Conservation (phyloP, 2,329 filamentous ascomycete species). For the Ophiocordyceps australis region DNA sequence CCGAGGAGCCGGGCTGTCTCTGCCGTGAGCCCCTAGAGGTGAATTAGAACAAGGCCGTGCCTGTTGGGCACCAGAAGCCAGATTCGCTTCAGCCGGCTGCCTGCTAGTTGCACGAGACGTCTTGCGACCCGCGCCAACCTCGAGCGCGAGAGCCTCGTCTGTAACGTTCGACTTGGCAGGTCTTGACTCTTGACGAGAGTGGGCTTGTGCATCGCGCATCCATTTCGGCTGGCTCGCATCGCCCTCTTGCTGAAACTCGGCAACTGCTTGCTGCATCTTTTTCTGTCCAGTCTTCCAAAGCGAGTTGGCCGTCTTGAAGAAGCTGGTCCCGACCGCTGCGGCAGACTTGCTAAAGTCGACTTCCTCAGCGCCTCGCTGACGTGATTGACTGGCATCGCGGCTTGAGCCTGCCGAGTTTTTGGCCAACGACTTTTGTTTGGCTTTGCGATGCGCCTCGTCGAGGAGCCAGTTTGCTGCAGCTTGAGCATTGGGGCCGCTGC, state of each 20-base stretch:
- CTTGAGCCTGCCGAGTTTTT: slow-evolving; percentile 16
- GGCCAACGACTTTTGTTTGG: slow-evolving; percentile 51
- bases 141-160: slow-evolving; percentile 65
- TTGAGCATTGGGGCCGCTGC: slow-evolving; percentile 64
- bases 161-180: slow-evolving; percentile 24
- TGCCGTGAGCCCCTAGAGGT: no score
- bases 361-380: slow-evolving; percentile 36
- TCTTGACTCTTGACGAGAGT: slow-evolving; percentile 16
- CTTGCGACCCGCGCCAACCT: slow-evolving; percentile 42
- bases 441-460: slow-evolving; percentile 75
- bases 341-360: slow-evolving; percentile 67
- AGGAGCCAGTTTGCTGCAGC: slow-evolving; percentile 77
- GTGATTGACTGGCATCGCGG: slow-evolving; percentile 1
- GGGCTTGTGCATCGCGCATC: slow-evolving; percentile 62
- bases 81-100: slow-evolving; percentile 8
- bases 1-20: slow-evolving; percentile 29
- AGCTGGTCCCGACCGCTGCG: slow-evolving; percentile 60
- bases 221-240: slow-evolving; percentile 79
- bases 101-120: slow-evolving; percentile 9
- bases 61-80: slow-evolving; percentile 18
- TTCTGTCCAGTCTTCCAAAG: slow-evolving; percentile 92
- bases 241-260: slow-evolving; percentile 57
- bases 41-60: no score
- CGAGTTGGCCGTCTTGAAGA: slow-evolving; percentile 89
- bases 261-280: slow-evolving; percentile 78